Evolutionary conservation across 2,329 filamentous ascomycete genomes (phyloP), one percentile per base, ranked within the genome.

Genomic region (Canariomyces notabilis): DNA sequence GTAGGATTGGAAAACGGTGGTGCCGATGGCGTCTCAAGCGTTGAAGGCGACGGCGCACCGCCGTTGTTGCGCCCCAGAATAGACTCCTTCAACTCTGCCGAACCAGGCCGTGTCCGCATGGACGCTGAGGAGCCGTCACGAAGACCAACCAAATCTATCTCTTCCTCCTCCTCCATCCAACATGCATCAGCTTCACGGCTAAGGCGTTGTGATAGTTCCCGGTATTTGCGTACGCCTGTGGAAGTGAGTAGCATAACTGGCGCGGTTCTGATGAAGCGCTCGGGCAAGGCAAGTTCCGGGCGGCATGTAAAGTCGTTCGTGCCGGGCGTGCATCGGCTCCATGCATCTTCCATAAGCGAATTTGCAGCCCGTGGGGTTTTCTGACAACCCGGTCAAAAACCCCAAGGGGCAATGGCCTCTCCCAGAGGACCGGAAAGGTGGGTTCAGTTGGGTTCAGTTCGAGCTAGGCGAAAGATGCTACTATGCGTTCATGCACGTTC

Each of bases 361-460:
- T 38, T n/a, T 51, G 46, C 44, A 29, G 42, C 43, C 32, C 48
- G 42, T 49, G 48, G 46, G 48, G 43, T 41, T 26, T 47, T 48
- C n/a, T 44, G 41, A 22, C 16, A 34, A 50, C 33, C 43, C 23
- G 22, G n/a, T n/a, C n/a, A n/a, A n/a, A n/a, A n/a, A n/a, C n/a
- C n/a, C n/a, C n/a, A 19, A 18, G 14, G 44, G 46, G 18, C 21
- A 22, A n/a, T 26, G 22, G 23, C 37, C 40, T 41, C 46, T 56
- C 49, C 56, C 52, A 51, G 43, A 52, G 40, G 44, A 43, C 54
- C 51, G 52, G 52, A 53, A 57, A 46, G 51, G 49, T 49, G 39
- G 42, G 46, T 38, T 35, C 4, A 29, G 26, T 29, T 29, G 4
- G 26, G 7, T 12, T 29, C n/a, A 48, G 37, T 36, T 29, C 34